phyloP scores from a whole-genome alignment of 176 grass and related monocot species.

The Oropetium thomaeum region DNA sequence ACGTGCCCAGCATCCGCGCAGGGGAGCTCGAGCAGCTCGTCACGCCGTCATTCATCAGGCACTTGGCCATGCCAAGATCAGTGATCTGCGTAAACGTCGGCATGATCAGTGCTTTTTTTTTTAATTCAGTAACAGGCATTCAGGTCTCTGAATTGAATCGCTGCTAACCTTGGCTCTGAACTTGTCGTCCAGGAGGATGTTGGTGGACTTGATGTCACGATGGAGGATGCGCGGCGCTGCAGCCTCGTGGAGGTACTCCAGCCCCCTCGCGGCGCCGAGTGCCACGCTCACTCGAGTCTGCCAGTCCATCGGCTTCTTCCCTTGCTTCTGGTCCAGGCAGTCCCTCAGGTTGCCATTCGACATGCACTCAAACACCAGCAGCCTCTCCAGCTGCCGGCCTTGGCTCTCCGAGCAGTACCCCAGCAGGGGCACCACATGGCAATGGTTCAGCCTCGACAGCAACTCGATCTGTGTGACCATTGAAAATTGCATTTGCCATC shows the following conservation, averaged over 20 bases:
- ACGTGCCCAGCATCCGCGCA: conserved; percentile 88
- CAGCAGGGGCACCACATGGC: conserved; percentile 84
- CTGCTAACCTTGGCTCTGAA: conserved; percentile 64
- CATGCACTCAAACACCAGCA: conserved; percentile 91
- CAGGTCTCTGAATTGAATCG: background rate
- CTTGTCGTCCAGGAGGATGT: conserved; percentile 86
- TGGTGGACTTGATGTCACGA: conserved; percentile 94
- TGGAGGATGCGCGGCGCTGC: conserved; percentile 91
- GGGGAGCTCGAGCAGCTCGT: conserved; percentile 87
- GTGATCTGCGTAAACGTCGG: conserved; percentile 53
- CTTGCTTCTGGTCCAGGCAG: conserved; percentile 69
- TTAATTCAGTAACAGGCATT: background rate
- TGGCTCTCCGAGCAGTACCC: conserved; percentile 92
- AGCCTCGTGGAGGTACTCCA: conserved; percentile 97
- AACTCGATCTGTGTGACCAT: conserved; percentile 64
- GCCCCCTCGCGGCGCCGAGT: conserved; percentile 70
- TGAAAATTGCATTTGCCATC: background rate
- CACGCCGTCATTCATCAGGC: conserved; percentile 80
- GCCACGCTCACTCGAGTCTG: conserved; percentile 71
- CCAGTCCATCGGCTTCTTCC: conserved; percentile 76
- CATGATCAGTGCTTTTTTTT: background rate
- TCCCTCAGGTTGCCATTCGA: conserved; percentile 87
- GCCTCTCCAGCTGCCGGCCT: conserved; percentile 65
- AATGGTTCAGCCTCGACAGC: conserved; percentile 90
- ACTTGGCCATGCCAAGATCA: conserved; percentile 96